Evolutionary conservation across 2,329 filamentous ascomycete species (phyloP), one percentile per base, ranked within the genome.

Genomic region (Juglanconis oblonga): DNA sequence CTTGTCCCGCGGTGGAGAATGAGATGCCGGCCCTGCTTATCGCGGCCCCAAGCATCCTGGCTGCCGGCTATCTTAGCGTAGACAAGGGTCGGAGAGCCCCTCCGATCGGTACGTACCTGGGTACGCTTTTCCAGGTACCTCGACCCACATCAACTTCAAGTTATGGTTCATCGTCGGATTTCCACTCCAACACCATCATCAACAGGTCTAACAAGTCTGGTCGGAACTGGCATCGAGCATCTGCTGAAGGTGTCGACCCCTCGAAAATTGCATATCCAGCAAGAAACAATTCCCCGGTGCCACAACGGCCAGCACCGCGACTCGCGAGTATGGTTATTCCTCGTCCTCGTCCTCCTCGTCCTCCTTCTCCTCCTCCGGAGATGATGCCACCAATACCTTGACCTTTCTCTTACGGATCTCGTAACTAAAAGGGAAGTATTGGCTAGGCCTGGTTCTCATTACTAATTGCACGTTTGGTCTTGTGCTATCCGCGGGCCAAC

Each of bases 21-120:
- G 17, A 17, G 17, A 17, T 17, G 17, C 17, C 17, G 17, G 17
- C 17, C 17, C 17, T 17, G 17, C 17, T 17, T 17, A 17, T 17
- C 17, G 17, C 17, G 17, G 17, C 17, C 17, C 17, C 48, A 1
- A 8, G 14, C 48, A 17, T 10, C 31, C 17, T 50, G 7, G 14
- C 48, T 50, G 31, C 52, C 52, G 31, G 52, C 29, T 32, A 45
- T n/a, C 14, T n/a, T 13, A 36, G 9, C 13, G 14, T 45, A n/a
- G 13, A 44, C 52, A 53, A 29, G 29, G 36, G 13, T 57, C 38
- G 55, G 55, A 35, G 38, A 36, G 11, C 14, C 35, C 44, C 55
- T 57, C 55, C 55, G 55, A 57, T 57, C 55, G 42, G 14, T 47
- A 47, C 44, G 11, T 38, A n/a, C n/a, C n/a, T n/a, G n/a, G n/a